Evolutionary conservation across 177 flowering plant species (phyloP), one percentile per base, ranked within the genome.

Genomic region (Tripterygium wilfordii): DNA sequence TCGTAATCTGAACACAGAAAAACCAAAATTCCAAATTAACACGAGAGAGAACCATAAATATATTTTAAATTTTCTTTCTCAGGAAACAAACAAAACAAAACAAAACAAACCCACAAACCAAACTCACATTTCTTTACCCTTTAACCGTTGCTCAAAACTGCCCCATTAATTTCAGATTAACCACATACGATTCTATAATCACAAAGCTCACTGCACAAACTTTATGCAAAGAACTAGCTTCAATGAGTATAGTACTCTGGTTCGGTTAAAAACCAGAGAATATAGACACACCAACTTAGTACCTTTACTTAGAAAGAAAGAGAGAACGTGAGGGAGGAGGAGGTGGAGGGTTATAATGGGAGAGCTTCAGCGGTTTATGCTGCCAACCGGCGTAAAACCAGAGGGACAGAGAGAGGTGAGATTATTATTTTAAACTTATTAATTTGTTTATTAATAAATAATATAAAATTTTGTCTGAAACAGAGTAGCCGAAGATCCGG

Each of bases 401-500:
- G 67, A 66, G 67, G 39, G 69, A 30, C 13, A 42, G 23, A 29
- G 50, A 29, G 44, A 30, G 20, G 24, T 4, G 22, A 13, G 26
- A 28, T 30, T 3, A 12, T 30, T 30, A 6, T 30, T 6, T 6
- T 12, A 30, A 6, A 30, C 12, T 30, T 30, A 30, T 12, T 6
- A 30, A 30, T 12, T 30, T 30, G 7, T 42, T 23, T 42, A 54
- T 20, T 25, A 15, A 14, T 17, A 16, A 13, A 16, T 38, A 22
- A 30, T 26, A 23, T 15, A 31, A 70, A 76, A 73, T 42, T 37
- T 51, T 67, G 81, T 73, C 75, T 71, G 73, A 56, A 71, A 67
- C 77, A 70, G 51, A 36, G 66, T 68, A 41, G 77, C 85, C 75
- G 53, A 69, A 66, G 67, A 76, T 71, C 64, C 70, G 79, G 85